Evolutionary conservation across 306 rosid species (phyloP).

Genomic region (Acmispon strigosus): DNA sequence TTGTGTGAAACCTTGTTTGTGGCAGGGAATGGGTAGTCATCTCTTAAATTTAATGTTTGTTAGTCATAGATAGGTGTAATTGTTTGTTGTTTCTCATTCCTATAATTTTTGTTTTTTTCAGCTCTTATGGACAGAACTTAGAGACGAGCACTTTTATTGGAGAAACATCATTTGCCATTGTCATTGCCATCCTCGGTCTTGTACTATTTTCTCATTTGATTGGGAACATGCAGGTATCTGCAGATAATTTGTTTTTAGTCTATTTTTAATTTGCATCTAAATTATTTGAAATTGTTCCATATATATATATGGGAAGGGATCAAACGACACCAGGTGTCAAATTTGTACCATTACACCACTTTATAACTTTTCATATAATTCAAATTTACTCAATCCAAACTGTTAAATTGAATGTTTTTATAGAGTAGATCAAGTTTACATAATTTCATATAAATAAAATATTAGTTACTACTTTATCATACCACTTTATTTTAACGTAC

Average conservation of each 20-base stretch:
- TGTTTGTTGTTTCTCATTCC: constrained; percentile 1
- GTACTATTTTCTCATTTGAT: constrained; percentile 91
- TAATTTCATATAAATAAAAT: no score
- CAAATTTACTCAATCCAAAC: no score
- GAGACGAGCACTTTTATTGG: constrained; percentile 78
- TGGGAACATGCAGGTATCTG: constrained; percentile 95
- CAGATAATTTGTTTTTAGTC: not conserved
- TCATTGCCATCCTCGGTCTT: constrained; percentile 92
- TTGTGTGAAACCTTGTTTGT: not conserved
- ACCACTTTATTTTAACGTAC: no score
- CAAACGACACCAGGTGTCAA: no score
- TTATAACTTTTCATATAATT: no score
- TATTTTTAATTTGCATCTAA: not conserved
- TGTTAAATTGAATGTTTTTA: no score
- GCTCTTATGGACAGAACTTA: constrained; percentile 96
- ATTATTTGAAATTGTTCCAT: not conserved
- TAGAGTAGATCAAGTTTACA: no score
- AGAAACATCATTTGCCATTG: constrained; percentile 89
- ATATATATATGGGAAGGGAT: no score
- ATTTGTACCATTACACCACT: no score
- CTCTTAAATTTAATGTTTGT: constrained; percentile 4
- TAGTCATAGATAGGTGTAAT: not conserved
- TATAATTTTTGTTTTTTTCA: constrained; percentile 37
- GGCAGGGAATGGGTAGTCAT: not conserved
- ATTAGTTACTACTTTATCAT: no score